These are phyloP conservation scores for Stentor coeruleus DNA, from an alignment of 73 alveolate genomes.

Conservation along the genomic window DNA sequence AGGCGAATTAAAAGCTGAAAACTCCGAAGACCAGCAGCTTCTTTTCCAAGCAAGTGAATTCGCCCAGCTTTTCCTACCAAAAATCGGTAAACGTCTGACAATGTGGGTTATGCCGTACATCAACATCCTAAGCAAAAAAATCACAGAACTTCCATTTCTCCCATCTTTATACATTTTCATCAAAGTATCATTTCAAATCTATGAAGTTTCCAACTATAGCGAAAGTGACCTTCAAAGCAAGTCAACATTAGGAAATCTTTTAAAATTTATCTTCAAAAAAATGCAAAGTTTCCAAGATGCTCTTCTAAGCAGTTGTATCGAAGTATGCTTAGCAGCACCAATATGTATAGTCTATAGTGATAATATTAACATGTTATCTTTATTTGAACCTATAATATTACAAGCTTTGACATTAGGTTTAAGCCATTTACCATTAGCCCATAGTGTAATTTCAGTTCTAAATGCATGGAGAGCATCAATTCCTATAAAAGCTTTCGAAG, in stretches of 20 bases:
- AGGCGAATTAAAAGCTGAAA: neutral
- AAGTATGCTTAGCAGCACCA: constrained; percentile 1
- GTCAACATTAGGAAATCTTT: neutral
- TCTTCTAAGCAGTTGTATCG: neutral
- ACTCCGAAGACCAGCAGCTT: constrained; percentile 20
- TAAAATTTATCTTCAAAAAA: neutral
- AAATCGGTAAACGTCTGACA: neutral
- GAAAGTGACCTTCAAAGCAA: neutral
- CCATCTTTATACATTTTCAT: constrained; percentile 4
- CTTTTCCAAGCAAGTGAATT: neutral
- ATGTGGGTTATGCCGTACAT: neutral
- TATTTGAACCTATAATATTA: neutral
- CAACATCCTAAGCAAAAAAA: neutral
- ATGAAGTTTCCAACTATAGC: neutral
- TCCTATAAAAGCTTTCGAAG: constrained; percentile 4
- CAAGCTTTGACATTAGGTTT: constrained; percentile 28
- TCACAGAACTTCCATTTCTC: constrained; percentile 17
- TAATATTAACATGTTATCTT: neutral
- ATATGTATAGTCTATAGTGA: neutral
- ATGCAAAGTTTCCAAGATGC: constrained; percentile 16
- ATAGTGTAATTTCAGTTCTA: neutral
- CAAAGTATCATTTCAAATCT: neutral
- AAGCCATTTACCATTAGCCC: constrained; percentile 17
- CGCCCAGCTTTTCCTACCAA: neutral
- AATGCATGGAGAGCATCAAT: neutral